These are phyloP conservation scores for Yamadazyma paraphyllophila DNA, from an alignment of 805 yeast species.

Conservation along the genomic window DNA sequence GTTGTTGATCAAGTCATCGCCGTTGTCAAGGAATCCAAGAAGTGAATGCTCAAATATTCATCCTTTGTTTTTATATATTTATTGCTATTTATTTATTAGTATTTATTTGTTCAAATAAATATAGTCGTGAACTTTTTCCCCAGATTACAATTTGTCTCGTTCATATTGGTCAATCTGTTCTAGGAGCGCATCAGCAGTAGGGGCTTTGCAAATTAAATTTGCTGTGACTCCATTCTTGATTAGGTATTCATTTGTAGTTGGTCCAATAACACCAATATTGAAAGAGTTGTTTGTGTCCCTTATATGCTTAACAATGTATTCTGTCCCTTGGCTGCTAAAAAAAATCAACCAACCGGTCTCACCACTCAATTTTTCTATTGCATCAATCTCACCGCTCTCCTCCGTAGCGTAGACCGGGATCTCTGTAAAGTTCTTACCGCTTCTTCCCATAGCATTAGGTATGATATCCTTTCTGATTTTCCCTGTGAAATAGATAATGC, in stretches of 20 bases:
- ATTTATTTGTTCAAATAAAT: conserved; percentile 4
- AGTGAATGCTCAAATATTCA: conserved; percentile 7
- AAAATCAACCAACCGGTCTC: conserved; percentile 67
- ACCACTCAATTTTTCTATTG: conserved; percentile 35
- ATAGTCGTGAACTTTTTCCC: neutral
- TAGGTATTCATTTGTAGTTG: conserved; percentile 76
- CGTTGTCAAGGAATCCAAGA: conserved; percentile 49
- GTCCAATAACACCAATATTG: conserved; percentile 83
- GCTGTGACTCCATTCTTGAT: conserved; percentile 52
- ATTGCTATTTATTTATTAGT: conserved; percentile 4
- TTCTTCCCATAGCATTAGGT: conserved; percentile 53
- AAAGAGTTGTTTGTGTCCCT: conserved; percentile 16
- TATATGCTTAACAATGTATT: conserved; percentile 50
- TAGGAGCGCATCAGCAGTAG: conserved; percentile 62
- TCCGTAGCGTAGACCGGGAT: conserved; percentile 66
- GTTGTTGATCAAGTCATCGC: conserved; percentile 75
- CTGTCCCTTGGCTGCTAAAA: conserved; percentile 90
- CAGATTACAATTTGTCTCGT: neutral
- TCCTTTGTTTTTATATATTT: conserved; percentile 1
- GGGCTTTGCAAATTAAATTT: conserved; percentile 64
- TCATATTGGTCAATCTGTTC: conserved; percentile 28
- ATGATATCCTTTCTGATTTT: conserved; percentile 78
- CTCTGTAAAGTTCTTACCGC: conserved; percentile 52
- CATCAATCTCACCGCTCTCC: conserved; percentile 39
- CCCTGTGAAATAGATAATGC: conserved; percentile 77